Base-by-base conservation (phyloP, 1,284 basidiomycete species). In the Ganoderma sinense region DNA sequence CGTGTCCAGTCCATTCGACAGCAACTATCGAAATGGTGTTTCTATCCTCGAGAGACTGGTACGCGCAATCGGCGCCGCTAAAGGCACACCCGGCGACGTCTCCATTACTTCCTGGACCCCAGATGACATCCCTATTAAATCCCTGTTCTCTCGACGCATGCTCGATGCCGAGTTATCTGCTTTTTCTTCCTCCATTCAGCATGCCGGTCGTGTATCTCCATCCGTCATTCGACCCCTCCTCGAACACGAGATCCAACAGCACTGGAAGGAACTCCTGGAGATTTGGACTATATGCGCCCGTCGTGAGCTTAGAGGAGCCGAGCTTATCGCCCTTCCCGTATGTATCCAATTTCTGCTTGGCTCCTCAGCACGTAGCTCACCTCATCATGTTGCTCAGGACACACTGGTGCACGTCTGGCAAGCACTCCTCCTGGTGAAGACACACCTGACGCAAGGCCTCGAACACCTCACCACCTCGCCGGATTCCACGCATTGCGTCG, bases 391-490 rank as follows among this genome's bases (percentile, higher is more conserved):
- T 10, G 45, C 71, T 10, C 23, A 89, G 87, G 71, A 76, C 39
- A 76, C 78, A 33, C 75, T 87, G 40, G 58, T 86, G 7, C 77
- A 80, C 33, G 77, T 82, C 1, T 90, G 89, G 89, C 82, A 86
- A 71, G 83, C 85, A 0, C 80, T 91, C 29, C 78, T 91, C 31
- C 82, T 88, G n/a, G 83, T 79, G 16, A 84, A 83, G 59, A 81
- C 84, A 7, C 83, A 85, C 67, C 74, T 86, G 11, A 82, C 82
- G 0, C 82, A 86, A 68, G 80, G 78, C 16, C 76, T 74, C 36
- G 78, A 78, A 0, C 81, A 84, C 69, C 72, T 83, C 6, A 80
- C 81, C 2, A 73, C 82, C 11, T 71, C 80, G 20, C 69, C 81
- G 1, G 75, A 78, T 1, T 78, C 83, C 62, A 78, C 83, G 23